Base-by-base conservation (phyloP, 1,284 basidiomycete species). In the Papiliotrema nemorosa region DNA sequence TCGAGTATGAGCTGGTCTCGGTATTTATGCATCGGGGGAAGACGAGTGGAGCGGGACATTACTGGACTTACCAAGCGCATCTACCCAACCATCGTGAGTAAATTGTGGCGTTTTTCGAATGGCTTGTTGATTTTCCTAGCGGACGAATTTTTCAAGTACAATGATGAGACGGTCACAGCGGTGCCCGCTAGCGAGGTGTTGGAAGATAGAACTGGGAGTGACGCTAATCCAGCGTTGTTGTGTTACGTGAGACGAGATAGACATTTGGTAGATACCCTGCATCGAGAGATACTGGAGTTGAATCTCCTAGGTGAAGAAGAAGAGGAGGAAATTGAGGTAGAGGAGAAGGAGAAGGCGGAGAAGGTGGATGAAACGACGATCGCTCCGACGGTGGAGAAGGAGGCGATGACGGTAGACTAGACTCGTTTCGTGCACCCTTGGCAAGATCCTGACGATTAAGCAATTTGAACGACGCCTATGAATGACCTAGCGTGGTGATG, bases 21-120 rank as follows among this genome's bases (percentile, higher is more conserved):
- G 93, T 97, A 13, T 98, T 97, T 76, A 89, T 97, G 63, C 94
- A 98, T 74, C 86, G 94, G 35, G 92, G 91, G 87, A 92, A 72
- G 89, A 67, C 64, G 5, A 62, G 66, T 39, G 66, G 66, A 1
- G 61, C 66, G 13, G 72, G 73, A 0, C 73, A 75, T 54, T 75
- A 75, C 51, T 75, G 73, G 73, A 69, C 73, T 3, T 74, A 73
- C 58, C 73, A 75, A 54, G 61, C 69, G 2, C 63, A 70, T 49
- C 55, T 74, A 3, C 71, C 72, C 21, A 64, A 59, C 31, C 51
- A 68, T 44, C 55, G 72, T 73, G 59, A 64, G 72, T 66, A 3
- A 9, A 27, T n/a, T n/a, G n/a, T n/a, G n/a, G n/a, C n/a, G n/a
- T n/a, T n/a, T n/a, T n/a, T n/a, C n/a, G n/a, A n/a, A n/a, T n/a